Percentiles rank a stretch among this genome's conserved stretches.
Conservation (phyloP, 225 moss, liverwort and hornwort species). For the Marchantia polymorpha region DNA sequence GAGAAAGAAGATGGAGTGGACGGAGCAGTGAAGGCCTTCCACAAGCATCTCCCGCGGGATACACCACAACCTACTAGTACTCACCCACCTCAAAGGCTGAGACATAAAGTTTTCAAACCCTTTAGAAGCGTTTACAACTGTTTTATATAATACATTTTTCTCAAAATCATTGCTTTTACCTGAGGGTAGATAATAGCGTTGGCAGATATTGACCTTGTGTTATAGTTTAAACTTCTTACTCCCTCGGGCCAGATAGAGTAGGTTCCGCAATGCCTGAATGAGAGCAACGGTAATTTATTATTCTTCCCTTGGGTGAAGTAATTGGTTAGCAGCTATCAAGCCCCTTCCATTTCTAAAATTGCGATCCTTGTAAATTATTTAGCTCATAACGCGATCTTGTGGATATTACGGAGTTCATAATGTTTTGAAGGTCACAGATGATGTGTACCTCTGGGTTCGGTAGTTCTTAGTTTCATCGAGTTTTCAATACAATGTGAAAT, state of each 20-base stretch:
- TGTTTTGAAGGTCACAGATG: background rate
- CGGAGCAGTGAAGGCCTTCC: conserved; percentile 85
- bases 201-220: conserved; percentile 16
- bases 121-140: conserved; percentile 41
- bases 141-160: conserved; percentile 24
- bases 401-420: conserved; percentile 3
- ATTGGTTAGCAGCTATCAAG: background rate
- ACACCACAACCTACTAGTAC: conserved; percentile 29
- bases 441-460: background rate
- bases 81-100: conserved; percentile 21
- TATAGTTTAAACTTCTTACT: background rate
- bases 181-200: conserved; percentile 23
- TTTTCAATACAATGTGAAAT: background rate
- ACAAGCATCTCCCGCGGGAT: conserved; percentile 58
- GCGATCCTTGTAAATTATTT: conserved; percentile 25
- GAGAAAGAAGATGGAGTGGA: conserved; percentile 73
- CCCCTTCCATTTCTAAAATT: conserved; percentile 5
- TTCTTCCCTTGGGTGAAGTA: background rate
- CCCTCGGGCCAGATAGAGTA: background rate
- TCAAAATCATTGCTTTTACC: background rate
- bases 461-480: background rate
- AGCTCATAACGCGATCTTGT: conserved; percentile 3
- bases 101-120: conserved; percentile 30
- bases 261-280: background rate
- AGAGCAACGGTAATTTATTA: background rate